Evolutionary conservation across 2,329 filamentous ascomycete genomes (phyloP).

Genomic region (Claviceps cyperi): DNA sequence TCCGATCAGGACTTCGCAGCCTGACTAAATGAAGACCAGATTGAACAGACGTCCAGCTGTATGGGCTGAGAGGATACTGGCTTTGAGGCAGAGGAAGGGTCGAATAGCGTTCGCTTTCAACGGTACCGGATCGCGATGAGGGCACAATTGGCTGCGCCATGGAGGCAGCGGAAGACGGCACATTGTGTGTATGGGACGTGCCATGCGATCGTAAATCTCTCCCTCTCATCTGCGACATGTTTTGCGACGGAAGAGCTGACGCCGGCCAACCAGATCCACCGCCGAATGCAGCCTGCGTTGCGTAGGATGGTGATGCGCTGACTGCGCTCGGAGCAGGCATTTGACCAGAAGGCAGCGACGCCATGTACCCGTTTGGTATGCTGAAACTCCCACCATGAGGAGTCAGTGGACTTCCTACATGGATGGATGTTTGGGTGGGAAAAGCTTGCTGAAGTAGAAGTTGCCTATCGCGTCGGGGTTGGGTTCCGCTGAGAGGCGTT

Average conservation of each 20-base stretch:
- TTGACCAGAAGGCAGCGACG: neutral
- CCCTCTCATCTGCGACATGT: neutral
- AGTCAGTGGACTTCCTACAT: neutral
- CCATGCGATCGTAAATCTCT: neutral
- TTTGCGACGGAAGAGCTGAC: neutral
- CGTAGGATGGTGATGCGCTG: neutral
- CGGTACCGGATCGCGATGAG: neutral
- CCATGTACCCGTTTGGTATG: neutral
- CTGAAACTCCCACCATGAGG: neutral
- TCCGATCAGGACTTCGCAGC: constrained; percentile 32
- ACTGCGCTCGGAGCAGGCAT: neutral
- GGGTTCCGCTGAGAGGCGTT: neutral
- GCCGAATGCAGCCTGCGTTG: neutral
- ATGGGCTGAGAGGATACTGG: constrained; percentile 27
- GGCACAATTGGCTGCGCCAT: neutral
- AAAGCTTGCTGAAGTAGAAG: neutral
- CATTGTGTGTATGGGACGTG: neutral
- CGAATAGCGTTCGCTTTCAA: constrained; percentile 1
- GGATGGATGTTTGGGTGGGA: neutral
- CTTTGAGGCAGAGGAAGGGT: constrained; percentile 7
- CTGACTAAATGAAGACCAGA: constrained; percentile 32
- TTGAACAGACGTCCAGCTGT: constrained; percentile 26
- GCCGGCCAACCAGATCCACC: neutral
- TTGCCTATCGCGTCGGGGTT: neutral
- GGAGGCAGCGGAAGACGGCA: neutral